Conservation (phyloP, 805 yeast genomes). For the Trichomonascus vanleenenianus region DNA sequence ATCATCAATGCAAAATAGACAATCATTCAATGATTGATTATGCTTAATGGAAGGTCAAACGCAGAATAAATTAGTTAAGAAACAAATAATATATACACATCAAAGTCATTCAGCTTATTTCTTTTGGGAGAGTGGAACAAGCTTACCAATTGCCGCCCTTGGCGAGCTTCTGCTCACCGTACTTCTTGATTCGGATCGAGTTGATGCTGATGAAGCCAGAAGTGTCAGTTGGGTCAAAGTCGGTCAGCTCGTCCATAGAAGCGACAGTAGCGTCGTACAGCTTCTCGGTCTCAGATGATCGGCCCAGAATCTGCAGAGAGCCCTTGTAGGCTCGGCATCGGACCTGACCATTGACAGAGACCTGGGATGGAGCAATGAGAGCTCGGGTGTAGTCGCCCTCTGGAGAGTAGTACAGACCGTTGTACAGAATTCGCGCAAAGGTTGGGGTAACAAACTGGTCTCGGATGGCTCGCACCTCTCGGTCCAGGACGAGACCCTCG, state of each 20-base stretch:
- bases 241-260: slow-evolving; percentile 98
- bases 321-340: slow-evolving; percentile 95
- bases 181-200: slow-evolving; percentile 96
- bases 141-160: slow-evolving; percentile 42
- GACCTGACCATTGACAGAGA: slow-evolving; percentile 91
- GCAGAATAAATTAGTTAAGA: neutral
- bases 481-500: slow-evolving; percentile 94
- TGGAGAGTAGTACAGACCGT: slow-evolving; percentile 97
- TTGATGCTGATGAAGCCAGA: slow-evolving; percentile 97
- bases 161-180: slow-evolving; percentile 90
- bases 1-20: too few relatives aligned
- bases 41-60: too few relatives aligned
- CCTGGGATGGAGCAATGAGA: slow-evolving; percentile 80
- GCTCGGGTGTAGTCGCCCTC: slow-evolving; percentile 92
- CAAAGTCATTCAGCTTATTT: too few relatives aligned
- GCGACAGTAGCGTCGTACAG: slow-evolving; percentile 97
- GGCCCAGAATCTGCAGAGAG: slow-evolving; percentile 72
- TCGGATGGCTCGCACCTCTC: slow-evolving; percentile 96
- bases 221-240: slow-evolving; percentile 95
- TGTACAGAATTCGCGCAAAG: slow-evolving; percentile 84
- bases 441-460: slow-evolving; percentile 92
- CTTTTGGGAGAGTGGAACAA: too few relatives aligned
- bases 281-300: slow-evolving; percentile 93
- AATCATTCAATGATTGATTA: too few relatives aligned
- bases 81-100: neutral